phyloP scores from a whole-genome alignment of 768 basidiomycete species.

The Tricholoma furcatifolium region DNA sequence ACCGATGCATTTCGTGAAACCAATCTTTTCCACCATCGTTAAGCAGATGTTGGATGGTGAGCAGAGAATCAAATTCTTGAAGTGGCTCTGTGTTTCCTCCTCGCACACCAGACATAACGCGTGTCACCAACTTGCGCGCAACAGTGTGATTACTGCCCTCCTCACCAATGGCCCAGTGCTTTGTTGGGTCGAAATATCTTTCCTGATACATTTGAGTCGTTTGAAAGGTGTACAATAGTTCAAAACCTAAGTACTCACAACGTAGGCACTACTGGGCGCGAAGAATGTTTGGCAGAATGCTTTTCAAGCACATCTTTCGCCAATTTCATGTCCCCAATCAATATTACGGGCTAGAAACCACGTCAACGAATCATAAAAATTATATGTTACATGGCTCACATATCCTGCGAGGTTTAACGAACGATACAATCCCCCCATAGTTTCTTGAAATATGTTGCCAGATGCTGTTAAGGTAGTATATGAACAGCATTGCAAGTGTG shows the following conservation, averaged over 20 bases:
- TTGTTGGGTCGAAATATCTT: not conserved
- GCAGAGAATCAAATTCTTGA: no score
- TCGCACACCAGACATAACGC: constrained; percentile 2
- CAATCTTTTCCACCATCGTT: constrained; percentile 3
- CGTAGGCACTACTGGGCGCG: constrained; percentile 3
- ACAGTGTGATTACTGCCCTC: constrained; percentile 1
- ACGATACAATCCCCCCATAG: constrained; percentile 6
- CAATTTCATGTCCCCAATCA: constrained; percentile 2
- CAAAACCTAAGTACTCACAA: not conserved
- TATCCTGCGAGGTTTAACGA: constrained; percentile 4
- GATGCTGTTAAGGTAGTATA: constrained; percentile 1
- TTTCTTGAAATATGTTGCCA: constrained; percentile 3
- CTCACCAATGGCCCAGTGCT: not conserved
- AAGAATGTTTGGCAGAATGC: no score
- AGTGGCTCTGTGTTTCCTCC: no score
- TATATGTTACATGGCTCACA: not conserved
- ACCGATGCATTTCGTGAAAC: constrained; percentile 3
- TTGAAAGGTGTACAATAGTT: no score
- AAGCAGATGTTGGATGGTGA: constrained; percentile 1
- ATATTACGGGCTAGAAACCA: not conserved
- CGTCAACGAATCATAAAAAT: not conserved
- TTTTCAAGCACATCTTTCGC: constrained; percentile 6
- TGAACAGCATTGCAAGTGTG: no score
- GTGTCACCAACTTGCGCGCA: not conserved
- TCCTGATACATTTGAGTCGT: not conserved